phyloP scores from a whole-genome alignment of 2,329 filamentous ascomycete genomes.

The Sphaerulina musiva region DNA sequence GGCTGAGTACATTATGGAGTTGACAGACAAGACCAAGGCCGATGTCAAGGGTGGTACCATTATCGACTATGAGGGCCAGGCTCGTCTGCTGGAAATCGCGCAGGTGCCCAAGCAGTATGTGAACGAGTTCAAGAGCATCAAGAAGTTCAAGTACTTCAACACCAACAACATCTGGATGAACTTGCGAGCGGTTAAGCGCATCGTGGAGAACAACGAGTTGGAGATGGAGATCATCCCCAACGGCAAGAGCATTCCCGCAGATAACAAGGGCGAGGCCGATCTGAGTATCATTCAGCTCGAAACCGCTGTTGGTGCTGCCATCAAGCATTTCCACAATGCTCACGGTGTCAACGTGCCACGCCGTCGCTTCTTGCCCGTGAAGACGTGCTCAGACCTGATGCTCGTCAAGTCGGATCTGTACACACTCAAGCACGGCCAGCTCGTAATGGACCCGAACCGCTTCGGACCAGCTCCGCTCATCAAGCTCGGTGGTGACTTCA shows the following conservation, averaged over 20 bases:
- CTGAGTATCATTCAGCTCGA: slow-evolving; percentile 97
- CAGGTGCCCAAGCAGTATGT: slow-evolving; percentile 99
- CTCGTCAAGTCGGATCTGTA: slow-evolving; percentile 99
- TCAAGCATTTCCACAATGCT: slow-evolving; percentile 96
- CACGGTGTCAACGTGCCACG: slow-evolving; percentile 98
- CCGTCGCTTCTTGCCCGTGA: slow-evolving; percentile 96
- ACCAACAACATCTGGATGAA: slow-evolving; percentile 99
- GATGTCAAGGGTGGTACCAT: slow-evolving; percentile 99
- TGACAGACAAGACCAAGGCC: slow-evolving; percentile 99
- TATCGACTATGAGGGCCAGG: slow-evolving; percentile 96
- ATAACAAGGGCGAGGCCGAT: slow-evolving; percentile 99
- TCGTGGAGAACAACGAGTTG: slow-evolving; percentile 96
- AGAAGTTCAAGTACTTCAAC: slow-evolving; percentile 99
- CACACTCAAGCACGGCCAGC: slow-evolving; percentile 95
- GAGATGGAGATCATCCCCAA: slow-evolving; percentile 99
- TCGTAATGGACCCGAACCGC: slow-evolving; percentile 91
- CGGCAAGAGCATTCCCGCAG: slow-evolving; percentile 94
- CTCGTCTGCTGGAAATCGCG: slow-evolving; percentile 94
- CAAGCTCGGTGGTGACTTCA: slow-evolving; percentile 98
- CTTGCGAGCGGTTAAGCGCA: slow-evolving; percentile 92
- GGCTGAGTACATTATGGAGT: slow-evolving; percentile 98
- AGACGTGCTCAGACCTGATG: slow-evolving; percentile 99
- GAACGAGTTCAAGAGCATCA: slow-evolving; percentile 99
- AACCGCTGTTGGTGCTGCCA: slow-evolving; percentile 95
- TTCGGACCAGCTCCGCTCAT: slow-evolving; percentile 96